Conservation (phyloP, 208 protist genomes). For the Crithidia brevicula region DNA sequence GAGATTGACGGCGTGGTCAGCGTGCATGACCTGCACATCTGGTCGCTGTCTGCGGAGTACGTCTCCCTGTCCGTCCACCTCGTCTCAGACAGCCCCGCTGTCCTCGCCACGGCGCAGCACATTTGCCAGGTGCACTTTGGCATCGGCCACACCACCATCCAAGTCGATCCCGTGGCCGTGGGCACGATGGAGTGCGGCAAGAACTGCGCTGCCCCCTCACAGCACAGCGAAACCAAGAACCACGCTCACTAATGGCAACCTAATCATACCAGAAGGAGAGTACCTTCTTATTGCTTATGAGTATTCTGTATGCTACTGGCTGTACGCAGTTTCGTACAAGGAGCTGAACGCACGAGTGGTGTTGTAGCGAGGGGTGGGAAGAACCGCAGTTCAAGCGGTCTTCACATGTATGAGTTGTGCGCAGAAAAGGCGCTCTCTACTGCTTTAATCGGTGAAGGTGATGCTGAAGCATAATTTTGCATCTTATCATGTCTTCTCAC, state of each 20-base stretch:
- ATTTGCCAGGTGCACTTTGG: conserved; percentile 55
- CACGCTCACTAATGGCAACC: background rate
- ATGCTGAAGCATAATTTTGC: too few relatives aligned
- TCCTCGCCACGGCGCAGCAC: conserved; percentile 66
- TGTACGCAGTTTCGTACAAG: too few relatives aligned
- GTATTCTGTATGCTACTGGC: too few relatives aligned
- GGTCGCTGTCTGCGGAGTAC: conserved; percentile 86
- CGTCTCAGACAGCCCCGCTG: conserved; percentile 46
- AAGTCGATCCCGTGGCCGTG: conserved; percentile 70
- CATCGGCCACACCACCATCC: conserved; percentile 91
- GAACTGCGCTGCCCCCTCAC: conserved; percentile 21
- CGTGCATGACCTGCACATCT: conserved; percentile 92
- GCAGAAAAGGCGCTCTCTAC: too few relatives aligned
- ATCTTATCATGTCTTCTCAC: too few relatives aligned
- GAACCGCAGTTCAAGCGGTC: too few relatives aligned
- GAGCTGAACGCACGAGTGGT: too few relatives aligned
- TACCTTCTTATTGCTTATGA: too few relatives aligned
- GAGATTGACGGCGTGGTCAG: conserved; percentile 67
- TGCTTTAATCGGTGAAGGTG: too few relatives aligned
- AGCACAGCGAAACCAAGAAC: background rate
- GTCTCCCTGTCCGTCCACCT: conserved; percentile 83
- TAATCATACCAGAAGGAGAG: too few relatives aligned
- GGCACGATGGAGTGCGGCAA: conserved; percentile 37
- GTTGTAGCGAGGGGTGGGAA: too few relatives aligned
- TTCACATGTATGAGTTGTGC: too few relatives aligned